Evolutionary conservation across 2,329 filamentous ascomycete genomes (phyloP).

Genomic region (Chaetomium strumarium): DNA sequence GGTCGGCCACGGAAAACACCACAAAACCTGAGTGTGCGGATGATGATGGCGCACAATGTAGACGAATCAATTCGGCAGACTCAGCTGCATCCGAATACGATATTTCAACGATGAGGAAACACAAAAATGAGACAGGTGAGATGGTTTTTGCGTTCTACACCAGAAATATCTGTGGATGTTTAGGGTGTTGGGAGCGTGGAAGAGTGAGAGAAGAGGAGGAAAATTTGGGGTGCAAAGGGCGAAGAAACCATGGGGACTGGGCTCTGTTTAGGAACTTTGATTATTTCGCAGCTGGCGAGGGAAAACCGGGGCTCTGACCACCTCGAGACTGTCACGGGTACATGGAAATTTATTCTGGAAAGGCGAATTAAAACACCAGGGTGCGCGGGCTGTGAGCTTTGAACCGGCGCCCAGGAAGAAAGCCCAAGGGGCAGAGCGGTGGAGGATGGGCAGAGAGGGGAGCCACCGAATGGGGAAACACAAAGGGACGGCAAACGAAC

Average conservation of each 20-base stretch:
- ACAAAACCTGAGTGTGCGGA: constrained; percentile 21
- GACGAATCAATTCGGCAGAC: constrained; percentile 28
- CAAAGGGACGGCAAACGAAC: not conserved
- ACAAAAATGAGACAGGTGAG: constrained; percentile 28
- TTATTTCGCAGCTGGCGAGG: constrained; percentile 37
- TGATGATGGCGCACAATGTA: constrained; percentile 19
- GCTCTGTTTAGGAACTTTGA: constrained; percentile 45
- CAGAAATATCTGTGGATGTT: constrained; percentile 27
- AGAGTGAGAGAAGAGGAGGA: constrained; percentile 29
- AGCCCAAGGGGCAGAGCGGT: not conserved
- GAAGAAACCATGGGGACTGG: constrained; percentile 39
- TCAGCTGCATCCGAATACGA: constrained; percentile 32
- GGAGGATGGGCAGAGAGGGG: not conserved
- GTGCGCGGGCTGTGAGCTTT: not conserved
- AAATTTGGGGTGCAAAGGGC: constrained; percentile 34
- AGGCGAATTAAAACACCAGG: constrained; percentile 27
- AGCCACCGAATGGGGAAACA: not conserved
- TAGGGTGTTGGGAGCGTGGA: constrained; percentile 34
- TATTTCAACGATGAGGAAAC: constrained; percentile 32
- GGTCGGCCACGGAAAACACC: constrained; percentile 12
- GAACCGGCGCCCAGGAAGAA: not conserved
- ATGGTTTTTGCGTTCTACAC: constrained; percentile 33
- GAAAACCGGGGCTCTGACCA: constrained; percentile 44
- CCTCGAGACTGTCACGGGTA: constrained; percentile 30
- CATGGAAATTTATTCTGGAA: constrained; percentile 29